Base-by-base conservation (phyloP, 2,329 filamentous ascomycete species). In the Mariannaea sp. region DNA sequence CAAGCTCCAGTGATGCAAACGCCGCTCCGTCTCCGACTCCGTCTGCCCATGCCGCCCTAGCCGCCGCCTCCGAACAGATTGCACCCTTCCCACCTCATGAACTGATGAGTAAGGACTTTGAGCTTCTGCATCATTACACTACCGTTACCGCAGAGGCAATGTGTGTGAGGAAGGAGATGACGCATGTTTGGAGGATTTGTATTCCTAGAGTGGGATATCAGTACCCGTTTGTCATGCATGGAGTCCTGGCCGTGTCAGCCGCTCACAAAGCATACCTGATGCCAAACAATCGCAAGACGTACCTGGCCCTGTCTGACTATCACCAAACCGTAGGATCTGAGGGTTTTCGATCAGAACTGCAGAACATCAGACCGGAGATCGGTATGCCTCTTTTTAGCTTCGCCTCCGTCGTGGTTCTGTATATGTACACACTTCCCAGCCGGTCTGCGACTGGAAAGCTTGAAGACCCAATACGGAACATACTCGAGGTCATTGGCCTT, bases 381-480 rank as follows among this genome's bases (percentile, higher is more conserved):
- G 67, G 62, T 59, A 49, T 56, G 32, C 69, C 73, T n/a, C 65
- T 73, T 30, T 72, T 75, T 30, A 73, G 69, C 60, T 75, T 79
- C 44, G 73, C 75, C 49, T 74, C 74, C 12, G 70, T 70, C 4
- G 70, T 69, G 44, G 68, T 75, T 3, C 12, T 69, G 6, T 61
- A 60, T n/a, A 68, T 68, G 61, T 29, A 65, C 20, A 60, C 58
- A 7, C 56, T 66, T 7, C 65, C 65, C 0, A 51, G 24, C 20
- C 60, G 65, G 3, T 60, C 56, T 29, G 52, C 56, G 7, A 48
- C 47, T 16, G 42, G 49, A 17, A 27, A 39, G 4, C 54, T 67
- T 2, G 60, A 60, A 29, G 44, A 58, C 13, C 65, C 65, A 1
- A 55, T 67, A 14, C 49, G 27, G 9, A 65, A 60, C 24, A 22